Evolutionary conservation across 2,329 filamentous ascomycete species (phyloP).

Genomic region (Karstenula rhodostoma): DNA sequence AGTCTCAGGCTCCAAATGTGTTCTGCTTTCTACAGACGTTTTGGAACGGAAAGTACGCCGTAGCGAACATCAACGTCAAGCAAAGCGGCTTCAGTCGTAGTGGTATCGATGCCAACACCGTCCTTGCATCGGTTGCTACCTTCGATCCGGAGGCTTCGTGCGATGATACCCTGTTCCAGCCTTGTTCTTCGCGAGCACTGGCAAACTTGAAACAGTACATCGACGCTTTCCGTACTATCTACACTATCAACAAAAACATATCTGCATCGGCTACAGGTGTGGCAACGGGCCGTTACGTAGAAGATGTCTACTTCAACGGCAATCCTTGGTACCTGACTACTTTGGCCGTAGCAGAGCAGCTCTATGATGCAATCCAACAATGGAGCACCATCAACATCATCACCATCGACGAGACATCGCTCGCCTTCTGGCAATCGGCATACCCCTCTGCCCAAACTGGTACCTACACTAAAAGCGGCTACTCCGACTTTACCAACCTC

Average conservation of each 20-base stretch:
- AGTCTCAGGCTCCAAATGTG: conserved; percentile 71
- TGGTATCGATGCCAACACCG: conserved; percentile 74
- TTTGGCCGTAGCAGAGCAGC: conserved; percentile 77
- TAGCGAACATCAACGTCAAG: conserved; percentile 69
- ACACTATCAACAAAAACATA: conserved; percentile 72
- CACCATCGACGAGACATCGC: conserved; percentile 68
- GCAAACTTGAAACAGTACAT: conserved; percentile 78
- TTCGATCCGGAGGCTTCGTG: conserved; percentile 73
- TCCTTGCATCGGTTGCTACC: conserved; percentile 59
- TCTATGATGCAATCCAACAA: conserved; percentile 76
- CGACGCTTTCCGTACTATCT: conserved; percentile 75
- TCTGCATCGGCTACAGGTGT: conserved; percentile 61
- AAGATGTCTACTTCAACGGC: conserved; percentile 75
- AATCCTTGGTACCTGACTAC: conserved; percentile 83
- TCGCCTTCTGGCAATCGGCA: conserved; percentile 75
- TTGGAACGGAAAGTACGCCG: conserved; percentile 70
- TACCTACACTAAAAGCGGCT: conserved; percentile 67
- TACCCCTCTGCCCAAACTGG: conserved; percentile 65
- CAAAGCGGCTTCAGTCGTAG: conserved; percentile 60
- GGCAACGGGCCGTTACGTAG: conserved; percentile 50
- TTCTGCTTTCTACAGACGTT: conserved; percentile 77
- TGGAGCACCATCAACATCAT: conserved; percentile 71
- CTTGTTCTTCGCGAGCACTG: conserved; percentile 67
- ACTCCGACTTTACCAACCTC: conserved; percentile 62
- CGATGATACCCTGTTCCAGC: conserved; percentile 76